Percentiles rank a stretch among this genome's conserved stretches.
These are phyloP conservation scores for Elongisporangium undulatum DNA, from an alignment of 352 stramenopile species.

Conservation along the genomic window DNA sequence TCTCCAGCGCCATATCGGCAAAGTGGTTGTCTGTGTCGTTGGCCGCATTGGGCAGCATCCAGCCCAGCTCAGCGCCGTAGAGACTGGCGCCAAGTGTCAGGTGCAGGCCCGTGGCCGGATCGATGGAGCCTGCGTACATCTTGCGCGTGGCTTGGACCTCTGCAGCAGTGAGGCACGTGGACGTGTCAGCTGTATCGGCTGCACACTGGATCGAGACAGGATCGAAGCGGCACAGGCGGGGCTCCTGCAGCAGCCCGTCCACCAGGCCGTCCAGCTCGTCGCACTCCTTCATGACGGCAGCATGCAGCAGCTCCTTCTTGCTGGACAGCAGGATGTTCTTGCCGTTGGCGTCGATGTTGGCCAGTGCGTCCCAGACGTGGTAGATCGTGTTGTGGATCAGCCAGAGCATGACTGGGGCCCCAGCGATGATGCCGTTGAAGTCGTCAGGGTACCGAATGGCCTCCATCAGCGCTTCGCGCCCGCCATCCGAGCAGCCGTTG, in stretches of 20 bases:
- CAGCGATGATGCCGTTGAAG: conserved; percentile 30
- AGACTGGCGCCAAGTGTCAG: conserved; percentile 24
- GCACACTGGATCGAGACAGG: conserved; percentile 4
- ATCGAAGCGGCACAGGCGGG: conserved; percentile 24
- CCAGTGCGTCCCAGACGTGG: conserved; percentile 22
- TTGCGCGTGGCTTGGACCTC: conserved; percentile 26
- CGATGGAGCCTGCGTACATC: conserved; percentile 28
- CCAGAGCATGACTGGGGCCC: conserved; percentile 28
- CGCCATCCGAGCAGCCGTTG: conserved; percentile 31
- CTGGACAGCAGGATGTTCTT: conserved; percentile 15
- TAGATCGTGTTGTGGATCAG: conserved; percentile 32
- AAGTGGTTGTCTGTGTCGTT: no score
- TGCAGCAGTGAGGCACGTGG: conserved; percentile 17
- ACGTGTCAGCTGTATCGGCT: conserved; percentile 1
- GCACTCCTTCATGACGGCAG: conserved; percentile 19
- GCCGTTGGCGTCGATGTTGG: conserved; percentile 18
- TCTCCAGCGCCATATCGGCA: conserved; percentile 16
- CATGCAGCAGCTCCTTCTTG: conserved; percentile 18
- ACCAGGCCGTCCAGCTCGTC: conserved; percentile 20
- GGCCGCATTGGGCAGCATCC: conserved; percentile 21
- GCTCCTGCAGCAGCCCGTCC: conserved; percentile 25
- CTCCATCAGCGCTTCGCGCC: conserved; percentile 31
- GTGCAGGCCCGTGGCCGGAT: conserved; percentile 12
- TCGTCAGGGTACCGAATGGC: conserved; percentile 27
- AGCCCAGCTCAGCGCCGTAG: conserved; percentile 26